Evolutionary conservation across 495 filamentous ascomycete species (phyloP), one percentile per base, ranked within the genome.

Genomic region (Parathielavia hyrcaniae): DNA sequence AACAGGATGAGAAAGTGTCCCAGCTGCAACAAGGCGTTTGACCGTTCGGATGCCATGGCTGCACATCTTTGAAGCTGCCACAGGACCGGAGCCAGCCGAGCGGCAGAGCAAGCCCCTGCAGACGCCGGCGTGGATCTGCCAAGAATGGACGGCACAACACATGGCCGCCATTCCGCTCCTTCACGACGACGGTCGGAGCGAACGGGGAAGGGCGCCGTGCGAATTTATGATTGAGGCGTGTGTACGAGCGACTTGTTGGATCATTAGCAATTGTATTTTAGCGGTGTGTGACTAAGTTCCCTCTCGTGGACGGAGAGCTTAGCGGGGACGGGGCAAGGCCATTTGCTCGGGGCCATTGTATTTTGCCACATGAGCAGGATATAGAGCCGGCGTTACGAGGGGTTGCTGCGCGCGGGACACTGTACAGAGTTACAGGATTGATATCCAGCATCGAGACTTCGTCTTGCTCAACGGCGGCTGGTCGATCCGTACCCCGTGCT

Each of bases 1-100:
- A 93, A 91, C 58, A 88, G 93, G 36, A 91, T 89, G 68, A 83
- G 93, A 57, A 97, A 97, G 72, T 98, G 93, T 66, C 93, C 93
- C 6, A 91, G 86, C 64, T 98, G 93, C 76, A 87, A 85, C 69
- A 85, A 85, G 70, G 83, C 90, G 2, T 98, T 98, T 66, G 91
- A 92, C 59, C 84, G 83, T 63, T 89, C 85, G 60, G 93, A 98
- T 71, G 82, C 86, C 58, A 90, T 95, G 87, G 64, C 77, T 35
- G 80, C 81, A 46, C 82, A 72, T 50, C 59, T 72, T n/a, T 72
- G 35, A 32, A 19, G 9, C 43, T 16, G 38, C 45, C 23, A 23
- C 36, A 43, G 20, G 13, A 35, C 8, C 35, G 12, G 22, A 8
- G 38, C 1, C 22, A 16, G 12, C 11, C 11, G 45, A 32, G 48